phyloP scores from a whole-genome alignment of 1,284 basidiomycete species.

The Cryptococcus sp. region DNA sequence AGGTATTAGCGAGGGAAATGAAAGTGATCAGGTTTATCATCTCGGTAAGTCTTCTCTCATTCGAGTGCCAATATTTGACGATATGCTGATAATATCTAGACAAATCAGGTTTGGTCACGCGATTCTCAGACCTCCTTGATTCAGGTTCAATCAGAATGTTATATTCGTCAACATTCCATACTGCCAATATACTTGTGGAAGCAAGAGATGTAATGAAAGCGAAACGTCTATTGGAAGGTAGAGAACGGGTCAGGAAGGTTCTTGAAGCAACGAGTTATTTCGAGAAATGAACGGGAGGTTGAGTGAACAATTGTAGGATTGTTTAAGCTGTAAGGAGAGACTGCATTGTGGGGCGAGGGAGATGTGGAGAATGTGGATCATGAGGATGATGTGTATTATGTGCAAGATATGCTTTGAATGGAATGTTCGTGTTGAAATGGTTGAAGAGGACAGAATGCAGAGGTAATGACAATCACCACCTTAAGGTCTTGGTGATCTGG shows the following conservation, averaged over 20 bases:
- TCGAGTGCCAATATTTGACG: background rate
- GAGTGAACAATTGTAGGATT: too few species aligned
- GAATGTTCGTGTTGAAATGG: too few species aligned
- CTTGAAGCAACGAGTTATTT: too few species aligned
- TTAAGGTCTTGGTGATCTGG: too few species aligned
- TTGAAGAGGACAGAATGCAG: too few species aligned
- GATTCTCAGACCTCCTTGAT: conserved; percentile 66
- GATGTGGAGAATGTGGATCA: too few species aligned
- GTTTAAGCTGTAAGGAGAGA: too few species aligned
- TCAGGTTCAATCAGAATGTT: conserved; percentile 63
- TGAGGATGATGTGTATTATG: too few species aligned
- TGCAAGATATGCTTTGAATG: too few species aligned
- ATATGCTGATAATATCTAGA: conserved; percentile 17
- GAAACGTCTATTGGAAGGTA: conserved; percentile 20
- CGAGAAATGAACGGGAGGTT: too few species aligned
- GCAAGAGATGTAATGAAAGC: conserved; percentile 32
- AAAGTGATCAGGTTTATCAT: conserved; percentile 6
- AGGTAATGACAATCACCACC: too few species aligned
- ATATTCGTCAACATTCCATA: conserved; percentile 77
- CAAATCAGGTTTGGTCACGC: conserved; percentile 61
- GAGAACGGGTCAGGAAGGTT: background rate
- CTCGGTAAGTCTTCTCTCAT: background rate
- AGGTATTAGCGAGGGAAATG: conserved; percentile 8
- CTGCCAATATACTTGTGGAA: conserved; percentile 66
- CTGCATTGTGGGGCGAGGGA: too few species aligned